These are phyloP conservation scores for Ramularia endophylla DNA, from an alignment of 2,329 filamentous ascomycete species.

Conservation along the genomic window DNA sequence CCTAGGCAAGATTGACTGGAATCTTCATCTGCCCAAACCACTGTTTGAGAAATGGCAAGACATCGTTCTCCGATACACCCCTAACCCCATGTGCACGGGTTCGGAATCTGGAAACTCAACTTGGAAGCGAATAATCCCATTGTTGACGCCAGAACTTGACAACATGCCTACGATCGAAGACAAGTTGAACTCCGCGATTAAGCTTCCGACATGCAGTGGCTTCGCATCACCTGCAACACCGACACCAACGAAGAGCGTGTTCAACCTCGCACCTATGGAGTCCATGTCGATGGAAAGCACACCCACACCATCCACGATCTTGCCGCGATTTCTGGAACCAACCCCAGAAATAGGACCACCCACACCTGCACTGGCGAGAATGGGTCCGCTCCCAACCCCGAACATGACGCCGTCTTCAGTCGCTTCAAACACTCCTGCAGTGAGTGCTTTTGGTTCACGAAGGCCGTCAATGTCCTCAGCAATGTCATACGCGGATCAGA, in stretches of 20 bases:
- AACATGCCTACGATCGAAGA: conserved; percentile 25
- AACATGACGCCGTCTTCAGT: conserved; percentile 54
- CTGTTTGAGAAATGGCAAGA: conserved; percentile 92
- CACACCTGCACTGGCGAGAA: conserved; percentile 50
- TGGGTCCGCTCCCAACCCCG: conserved; percentile 56
- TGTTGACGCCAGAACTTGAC: conserved; percentile 53
- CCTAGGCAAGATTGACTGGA: conserved; percentile 84
- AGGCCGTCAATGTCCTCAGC: conserved; percentile 54
- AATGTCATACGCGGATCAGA: conserved; percentile 53
- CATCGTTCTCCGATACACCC: conserved; percentile 79
- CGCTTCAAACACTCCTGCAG: conserved; percentile 54
- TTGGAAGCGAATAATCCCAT: conserved; percentile 48
- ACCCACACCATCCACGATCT: conserved; percentile 36
- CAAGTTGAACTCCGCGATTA: conserved; percentile 4
- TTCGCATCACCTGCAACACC: conserved; percentile 20
- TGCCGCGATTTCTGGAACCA: conserved; percentile 43
- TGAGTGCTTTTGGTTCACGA: conserved; percentile 48
- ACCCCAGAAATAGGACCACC: conserved; percentile 44
- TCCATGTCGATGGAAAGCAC: conserved; percentile 38
- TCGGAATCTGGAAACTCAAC: conserved; percentile 13
- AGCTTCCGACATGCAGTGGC: conserved; percentile 7
- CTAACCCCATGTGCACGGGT: conserved; percentile 36
- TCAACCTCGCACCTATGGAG: conserved; percentile 14
- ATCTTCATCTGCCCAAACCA: conserved; percentile 83
- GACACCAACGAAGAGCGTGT: conserved; percentile 16